Evolutionary conservation across 2,329 filamentous ascomycete species (phyloP).

Genomic region (Penicillium sp.): DNA sequence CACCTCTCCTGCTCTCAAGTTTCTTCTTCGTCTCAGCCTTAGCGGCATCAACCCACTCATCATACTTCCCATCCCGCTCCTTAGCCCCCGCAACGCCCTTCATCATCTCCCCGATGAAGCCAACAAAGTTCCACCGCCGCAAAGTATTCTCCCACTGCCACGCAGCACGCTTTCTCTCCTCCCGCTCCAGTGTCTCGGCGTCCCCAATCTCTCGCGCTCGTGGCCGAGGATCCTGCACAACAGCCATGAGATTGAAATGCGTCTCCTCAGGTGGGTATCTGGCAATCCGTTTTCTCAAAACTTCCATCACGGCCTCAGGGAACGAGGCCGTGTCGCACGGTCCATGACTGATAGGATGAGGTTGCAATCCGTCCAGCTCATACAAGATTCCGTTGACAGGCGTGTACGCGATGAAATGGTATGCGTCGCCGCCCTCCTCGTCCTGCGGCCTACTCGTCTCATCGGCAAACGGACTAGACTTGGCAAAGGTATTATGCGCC

Average conservation of each 20-base stretch:
- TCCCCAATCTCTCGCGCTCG: slow-evolving; percentile 83
- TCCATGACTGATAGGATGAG: slow-evolving; percentile 88
- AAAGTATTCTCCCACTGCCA: slow-evolving; percentile 97
- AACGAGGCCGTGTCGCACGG: slow-evolving; percentile 72
- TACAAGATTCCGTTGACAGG: slow-evolving; percentile 79
- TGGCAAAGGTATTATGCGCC: slow-evolving; percentile 89
- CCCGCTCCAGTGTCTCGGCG: slow-evolving; percentile 72
- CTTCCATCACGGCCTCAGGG: slow-evolving; percentile 79
- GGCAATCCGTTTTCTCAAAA: slow-evolving; percentile 80
- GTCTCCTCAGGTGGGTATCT: slow-evolving; percentile 88
- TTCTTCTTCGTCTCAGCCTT: slow-evolving; percentile 49
- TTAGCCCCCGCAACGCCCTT: slow-evolving; percentile 82
- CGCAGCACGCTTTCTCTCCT: slow-evolving; percentile 79
- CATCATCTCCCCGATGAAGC: slow-evolving; percentile 87
- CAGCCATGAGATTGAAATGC: slow-evolving; percentile 91
- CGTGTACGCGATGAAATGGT: slow-evolving; percentile 97
- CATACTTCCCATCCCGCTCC: slow-evolving; percentile 69
- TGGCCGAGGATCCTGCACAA: slow-evolving; percentile 81
- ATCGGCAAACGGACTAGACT: slow-evolving; percentile 87
- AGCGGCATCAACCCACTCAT: slow-evolving; percentile 79
- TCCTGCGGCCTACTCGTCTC: slow-evolving; percentile 76
- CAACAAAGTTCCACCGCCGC: slow-evolving; percentile 91
- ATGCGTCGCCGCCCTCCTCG: slow-evolving; percentile 80
- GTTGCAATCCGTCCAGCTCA: slow-evolving; percentile 93
- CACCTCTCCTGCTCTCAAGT: slow-evolving; percentile 36